Base-by-base conservation (phyloP, 331 rosid genomes). In the Pyrus hybrid region DNA sequence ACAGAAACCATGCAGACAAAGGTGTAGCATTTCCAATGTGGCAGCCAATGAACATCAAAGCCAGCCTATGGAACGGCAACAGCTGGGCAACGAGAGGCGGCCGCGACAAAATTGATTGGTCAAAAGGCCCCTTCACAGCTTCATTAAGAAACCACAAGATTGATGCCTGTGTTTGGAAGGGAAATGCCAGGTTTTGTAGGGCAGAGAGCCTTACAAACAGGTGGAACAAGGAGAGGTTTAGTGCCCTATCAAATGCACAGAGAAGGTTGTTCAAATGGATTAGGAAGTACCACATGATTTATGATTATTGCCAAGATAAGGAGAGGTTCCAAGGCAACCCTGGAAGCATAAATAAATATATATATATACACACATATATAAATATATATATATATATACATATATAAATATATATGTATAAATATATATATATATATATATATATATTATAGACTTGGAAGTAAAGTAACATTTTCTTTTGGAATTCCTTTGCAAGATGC, bases 61-160 rank as follows among this genome's bases (percentile, higher is more conserved):
- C 63, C 33, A 88, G 92, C 63, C 80, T 93, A 54, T 93, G 97
- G 98, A 80, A 93, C 43, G 96, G 98, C 30, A 96, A 87, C 67
- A 83, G 80, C 80, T 91, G 98, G 98, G 98, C 98, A 41, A 93
- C 98, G 63, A 23, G 92, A 51, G 98, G 98, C 14, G 98, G 98
- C 23, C 79, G 79, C 18, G 98, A 93, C 35, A 91, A 93, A 80
- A 87, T 88, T 77, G 90, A 91, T 62, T 93, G 98, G 98, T 84
- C 85, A 41, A 86, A 86, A 76, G 93, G 88, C 7, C 98, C 98
- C 22, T 93, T 91, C 71, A 53, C 84, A 67, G 86, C 91, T 76
- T 91, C 93, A 41, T 91, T 91, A 61, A 80, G 87, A 68, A 77
- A 90, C 33, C 82, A 89, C 82, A 88, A 79, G 80, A 74, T 88